phyloP scores from a whole-genome alignment of 1,139 yeast genomes.

The Suhomyces bolitotheri region DNA sequence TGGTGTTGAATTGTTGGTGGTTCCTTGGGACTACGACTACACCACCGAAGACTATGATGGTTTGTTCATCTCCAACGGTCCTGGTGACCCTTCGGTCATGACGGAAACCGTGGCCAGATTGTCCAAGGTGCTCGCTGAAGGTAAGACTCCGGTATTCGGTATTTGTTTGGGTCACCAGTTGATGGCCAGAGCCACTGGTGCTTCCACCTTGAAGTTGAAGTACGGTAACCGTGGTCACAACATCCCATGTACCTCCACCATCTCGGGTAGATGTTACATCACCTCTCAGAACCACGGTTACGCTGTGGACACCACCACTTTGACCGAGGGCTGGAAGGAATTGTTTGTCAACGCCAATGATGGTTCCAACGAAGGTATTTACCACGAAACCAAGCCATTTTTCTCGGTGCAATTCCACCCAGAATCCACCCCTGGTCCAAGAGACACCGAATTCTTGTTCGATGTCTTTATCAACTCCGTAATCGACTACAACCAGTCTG shows the following conservation, averaged over 20 bases:
- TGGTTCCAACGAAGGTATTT: conserved; percentile 98
- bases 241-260: conserved; percentile 92
- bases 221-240: conserved; percentile 99
- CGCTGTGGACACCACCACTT: conserved; percentile 85
- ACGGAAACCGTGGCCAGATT: conserved; percentile 62
- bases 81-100: conserved; percentile 97
- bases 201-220: conserved; percentile 85
- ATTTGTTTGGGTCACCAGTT: conserved; percentile 99
- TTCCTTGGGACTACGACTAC: conserved; percentile 94
- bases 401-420: conserved; percentile 99
- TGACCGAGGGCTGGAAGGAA: conserved; percentile 85
- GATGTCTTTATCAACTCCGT: conserved; percentile 90
- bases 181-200: conserved; percentile 94
- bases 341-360: conserved; percentile 95
- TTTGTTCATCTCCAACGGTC: conserved; percentile 95
- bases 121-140: conserved; percentile 53
- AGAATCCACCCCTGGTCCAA: conserved; percentile 98
- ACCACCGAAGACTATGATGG: conserved; percentile 83
- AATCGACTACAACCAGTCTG: conserved; percentile 55
- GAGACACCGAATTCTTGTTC: conserved; percentile 96
- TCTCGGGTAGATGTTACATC: conserved; percentile 95
- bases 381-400: conserved; percentile 81
- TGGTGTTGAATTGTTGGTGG: conserved; percentile 94
- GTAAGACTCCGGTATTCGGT: conserved; percentile 86
- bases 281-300: conserved; percentile 99